Base-by-base conservation (phyloP, 768 basidiomycete genomes). In the Mycena amicta region DNA sequence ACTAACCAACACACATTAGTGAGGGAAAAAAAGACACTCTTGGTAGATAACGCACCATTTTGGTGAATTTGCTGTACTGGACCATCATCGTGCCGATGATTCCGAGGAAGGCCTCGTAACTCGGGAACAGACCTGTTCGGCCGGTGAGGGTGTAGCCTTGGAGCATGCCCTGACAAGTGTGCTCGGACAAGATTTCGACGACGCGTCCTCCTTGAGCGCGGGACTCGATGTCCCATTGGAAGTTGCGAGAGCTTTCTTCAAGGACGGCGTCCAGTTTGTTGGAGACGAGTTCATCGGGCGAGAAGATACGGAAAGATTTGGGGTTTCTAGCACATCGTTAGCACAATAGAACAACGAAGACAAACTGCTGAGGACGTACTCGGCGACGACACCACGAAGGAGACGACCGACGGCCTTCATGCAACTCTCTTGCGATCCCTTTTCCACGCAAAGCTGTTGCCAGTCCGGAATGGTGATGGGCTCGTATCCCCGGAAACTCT, bases 131-230 rank as follows among this genome's bases (percentile, higher is more conserved):
- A 13, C 85, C 93, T 0, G 88, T 89, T 39, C 88, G 80, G 8
- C 94, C 94, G 0, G 94, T 95, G 46, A 97, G 83, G 5, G 92
- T 93, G 72, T 95, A 95, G 2, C 94, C 93, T 72, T 97, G 92
- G 13, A 95, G 77, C 88, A 93, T 93, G 23, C 89, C 92, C 69
- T 94, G 90, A 64, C 90, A 90, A 11, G 90, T 92, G 67, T 94
- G 92, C 67, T 93, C 92, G 5, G 89, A 92, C 18, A 95, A 84
- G 55, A 95, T 94, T 72, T 96, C 94, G 58, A 94, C 79, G 45
- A 95, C 84, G 8, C 93, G 86, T 1, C 93, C 94, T 39, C 90
- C 91, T 60, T 87, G 77, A 11, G 76, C 85, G 62, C 88, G 84
- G 22, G 77, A 79, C 1, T 82, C 79, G 12, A 78, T 65, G 67